Evolutionary conservation across 768 basidiomycete species (phyloP).

Genomic region (Kwoniella sp.): DNA sequence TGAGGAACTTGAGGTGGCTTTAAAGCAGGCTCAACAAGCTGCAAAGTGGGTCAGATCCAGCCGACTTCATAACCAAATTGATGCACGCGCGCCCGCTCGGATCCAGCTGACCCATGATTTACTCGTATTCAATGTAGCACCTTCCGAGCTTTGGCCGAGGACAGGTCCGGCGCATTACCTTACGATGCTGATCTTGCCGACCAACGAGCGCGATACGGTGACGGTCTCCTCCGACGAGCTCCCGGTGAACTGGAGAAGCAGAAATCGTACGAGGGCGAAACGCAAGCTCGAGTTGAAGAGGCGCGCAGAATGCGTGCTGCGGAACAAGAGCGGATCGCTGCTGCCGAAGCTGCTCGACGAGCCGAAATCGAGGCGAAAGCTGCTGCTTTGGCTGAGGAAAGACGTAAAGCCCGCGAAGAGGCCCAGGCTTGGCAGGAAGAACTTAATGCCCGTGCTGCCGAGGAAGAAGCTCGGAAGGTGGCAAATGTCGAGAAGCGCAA

Average conservation of each 20-base stretch:
- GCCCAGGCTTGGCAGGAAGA: conserved; percentile 48
- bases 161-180: conserved; percentile 69
- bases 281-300: conserved; percentile 70
- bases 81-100: neutral
- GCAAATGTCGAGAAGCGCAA: conserved; percentile 40
- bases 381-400: conserved; percentile 77
- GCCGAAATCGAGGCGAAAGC: conserved; percentile 66
- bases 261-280: conserved; percentile 70
- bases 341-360: conserved; percentile 44
- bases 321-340: conserved; percentile 71
- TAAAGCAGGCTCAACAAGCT: conserved; percentile 79
- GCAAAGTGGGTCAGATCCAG: conserved; percentile 67
- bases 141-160: conserved; percentile 79
- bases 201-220: conserved; percentile 85
- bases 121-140: conserved; percentile 64
- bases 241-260: conserved; percentile 78
- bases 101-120: no score
- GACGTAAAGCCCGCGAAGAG: conserved; percentile 61
- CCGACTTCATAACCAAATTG: no score
- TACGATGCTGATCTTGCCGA: conserved; percentile 86
- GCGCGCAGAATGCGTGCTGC: conserved; percentile 78
- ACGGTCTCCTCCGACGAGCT: conserved; percentile 76
- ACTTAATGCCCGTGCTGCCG: conserved; percentile 52
- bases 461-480: conserved; percentile 66
- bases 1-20: conserved; percentile 74